These are phyloP conservation scores for Pyrenula massariospora DNA, from an alignment of 495 filamentous ascomycete species.

Conservation along the genomic window DNA sequence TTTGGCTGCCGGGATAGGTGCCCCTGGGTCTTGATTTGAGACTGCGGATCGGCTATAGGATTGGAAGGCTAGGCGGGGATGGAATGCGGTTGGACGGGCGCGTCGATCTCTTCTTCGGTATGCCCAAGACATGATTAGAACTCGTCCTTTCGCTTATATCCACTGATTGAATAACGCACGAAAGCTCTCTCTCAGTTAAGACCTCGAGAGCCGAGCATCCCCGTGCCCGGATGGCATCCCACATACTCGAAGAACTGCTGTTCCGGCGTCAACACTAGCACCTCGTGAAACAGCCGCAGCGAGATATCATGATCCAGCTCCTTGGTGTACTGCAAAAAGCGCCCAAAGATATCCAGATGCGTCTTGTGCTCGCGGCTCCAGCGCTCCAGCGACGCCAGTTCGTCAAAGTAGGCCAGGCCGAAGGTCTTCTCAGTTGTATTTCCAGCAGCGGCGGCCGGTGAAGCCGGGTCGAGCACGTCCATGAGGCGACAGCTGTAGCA, in stretches of 20 bases:
- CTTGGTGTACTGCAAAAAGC: slow-evolving; percentile 17
- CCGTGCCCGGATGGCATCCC: slow-evolving; percentile 17
- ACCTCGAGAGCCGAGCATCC: slow-evolving; percentile 13
- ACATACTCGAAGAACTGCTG: slow-evolving; percentile 27
- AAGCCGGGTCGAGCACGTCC: slow-evolving; percentile 13
- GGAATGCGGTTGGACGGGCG: too few relatives aligned
- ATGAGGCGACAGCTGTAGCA: slow-evolving; percentile 18
- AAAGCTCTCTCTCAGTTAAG: neutral
- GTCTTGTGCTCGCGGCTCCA: slow-evolving; percentile 20
- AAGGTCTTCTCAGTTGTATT: slow-evolving; percentile 80
- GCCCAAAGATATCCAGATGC: slow-evolving; percentile 20
- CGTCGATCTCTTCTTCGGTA: too few relatives aligned
- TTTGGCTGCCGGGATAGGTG: too few relatives aligned
- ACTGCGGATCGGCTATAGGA: too few relatives aligned
- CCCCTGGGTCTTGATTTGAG: too few relatives aligned
- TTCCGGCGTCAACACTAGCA: slow-evolving; percentile 18
- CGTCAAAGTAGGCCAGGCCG: slow-evolving; percentile 96
- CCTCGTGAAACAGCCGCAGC: slow-evolving; percentile 21
- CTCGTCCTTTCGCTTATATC: too few relatives aligned
- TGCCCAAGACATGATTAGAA: too few relatives aligned
- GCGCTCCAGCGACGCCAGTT: slow-evolving; percentile 60
- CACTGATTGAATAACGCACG: too few relatives aligned
- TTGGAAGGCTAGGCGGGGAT: too few relatives aligned
- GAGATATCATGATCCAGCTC: slow-evolving; percentile 14
- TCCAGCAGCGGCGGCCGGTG: slow-evolving; percentile 32